Evolutionary conservation across 139 green algal species (phyloP).

Genomic region (Coelastrella sp.): DNA sequence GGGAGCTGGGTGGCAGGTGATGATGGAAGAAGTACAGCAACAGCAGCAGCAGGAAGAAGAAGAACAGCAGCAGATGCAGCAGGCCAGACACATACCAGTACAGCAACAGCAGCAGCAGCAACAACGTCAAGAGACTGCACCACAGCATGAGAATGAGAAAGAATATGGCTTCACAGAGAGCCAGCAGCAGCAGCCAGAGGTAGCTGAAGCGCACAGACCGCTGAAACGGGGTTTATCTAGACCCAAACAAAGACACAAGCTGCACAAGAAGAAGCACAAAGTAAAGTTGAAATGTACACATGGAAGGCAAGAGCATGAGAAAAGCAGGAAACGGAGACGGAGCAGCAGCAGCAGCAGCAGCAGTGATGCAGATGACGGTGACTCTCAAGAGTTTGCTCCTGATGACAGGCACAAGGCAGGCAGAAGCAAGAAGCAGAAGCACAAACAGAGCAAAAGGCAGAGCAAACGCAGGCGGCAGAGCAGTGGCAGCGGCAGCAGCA

Average conservation of each 20-base stretch:
- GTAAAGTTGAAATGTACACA: background rate
- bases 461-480: background rate
- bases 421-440: background rate
- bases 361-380: background rate
- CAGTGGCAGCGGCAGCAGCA: background rate
- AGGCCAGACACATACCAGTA: background rate
- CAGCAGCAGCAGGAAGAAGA: background rate
- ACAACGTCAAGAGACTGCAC: background rate
- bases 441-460: background rate
- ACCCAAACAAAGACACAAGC: background rate
- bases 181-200: conserved; percentile 29
- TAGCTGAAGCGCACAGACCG: background rate
- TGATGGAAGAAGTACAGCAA: background rate
- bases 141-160: no score
- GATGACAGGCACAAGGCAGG: background rate
- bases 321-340: background rate
- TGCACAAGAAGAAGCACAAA: background rate
- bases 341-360: background rate
- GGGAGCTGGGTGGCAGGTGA: background rate
- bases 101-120: conserved; percentile 34
- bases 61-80: background rate
- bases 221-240: background rate
- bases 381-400: background rate
- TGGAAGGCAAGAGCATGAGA: background rate
- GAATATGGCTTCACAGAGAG: no score